Percentiles rank a stretch among this genome's conserved stretches.
phyloP scores from a whole-genome alignment of 2,329 filamentous ascomycete species.

The Trichoderma koningii region DNA sequence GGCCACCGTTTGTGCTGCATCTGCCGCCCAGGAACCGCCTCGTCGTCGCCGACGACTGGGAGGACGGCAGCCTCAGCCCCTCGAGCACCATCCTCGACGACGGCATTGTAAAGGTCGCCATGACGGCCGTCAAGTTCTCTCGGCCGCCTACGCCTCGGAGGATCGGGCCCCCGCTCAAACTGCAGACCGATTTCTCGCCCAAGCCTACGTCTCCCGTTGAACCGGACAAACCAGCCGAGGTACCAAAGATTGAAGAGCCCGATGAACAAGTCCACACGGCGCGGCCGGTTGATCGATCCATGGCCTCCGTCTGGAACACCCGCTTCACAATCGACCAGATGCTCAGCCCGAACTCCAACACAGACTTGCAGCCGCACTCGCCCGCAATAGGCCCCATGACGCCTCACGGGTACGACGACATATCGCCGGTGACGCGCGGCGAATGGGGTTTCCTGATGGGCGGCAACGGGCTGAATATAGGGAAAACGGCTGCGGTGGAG shows the following conservation, averaged over 20 bases:
- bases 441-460: constrained; percentile 65
- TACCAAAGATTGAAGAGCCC: constrained; percentile 32
- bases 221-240: not conserved
- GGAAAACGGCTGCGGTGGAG: constrained; percentile 54
- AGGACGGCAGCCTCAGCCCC: constrained; percentile 30
- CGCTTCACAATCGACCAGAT: constrained; percentile 48
- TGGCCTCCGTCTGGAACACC: constrained; percentile 37
- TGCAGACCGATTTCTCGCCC: constrained; percentile 48
- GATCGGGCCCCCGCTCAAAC: constrained; percentile 39
- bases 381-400: constrained; percentile 52
- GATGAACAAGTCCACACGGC: constrained; percentile 45
- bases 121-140: constrained; percentile 33
- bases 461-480: constrained; percentile 47
- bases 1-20: constrained; percentile 7
- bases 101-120: constrained; percentile 32
- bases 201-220: constrained; percentile 18
- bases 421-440: constrained; percentile 62
- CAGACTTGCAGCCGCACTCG: constrained; percentile 20
- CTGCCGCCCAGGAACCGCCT: constrained; percentile 4
- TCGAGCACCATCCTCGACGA: constrained; percentile 29
- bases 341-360: constrained; percentile 37
- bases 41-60: constrained; percentile 31
- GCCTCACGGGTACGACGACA: constrained; percentile 62
- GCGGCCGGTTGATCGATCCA: constrained; percentile 39
- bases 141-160: constrained; percentile 36